phyloP scores from a whole-genome alignment of 2,329 filamentous ascomycete genomes.

The Aspergillus thermomutatus region DNA sequence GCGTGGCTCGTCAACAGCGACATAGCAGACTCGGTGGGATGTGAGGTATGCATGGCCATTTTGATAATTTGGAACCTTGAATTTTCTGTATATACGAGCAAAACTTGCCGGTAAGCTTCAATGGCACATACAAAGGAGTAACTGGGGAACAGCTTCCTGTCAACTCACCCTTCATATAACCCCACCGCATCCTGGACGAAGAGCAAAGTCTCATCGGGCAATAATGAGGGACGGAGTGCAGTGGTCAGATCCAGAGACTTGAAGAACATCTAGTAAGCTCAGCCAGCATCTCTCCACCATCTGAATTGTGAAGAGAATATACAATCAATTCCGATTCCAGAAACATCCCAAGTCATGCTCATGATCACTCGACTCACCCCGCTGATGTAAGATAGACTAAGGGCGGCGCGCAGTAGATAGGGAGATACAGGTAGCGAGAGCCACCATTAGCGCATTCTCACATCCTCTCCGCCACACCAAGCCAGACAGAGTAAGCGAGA shows the following conservation, averaged over 20 bases:
- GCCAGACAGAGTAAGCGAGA: background rate
- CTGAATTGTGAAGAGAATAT: slow-evolving; percentile 9
- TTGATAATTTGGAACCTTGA: slow-evolving; percentile 89
- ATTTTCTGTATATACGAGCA: slow-evolving; percentile 62
- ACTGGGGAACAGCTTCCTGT: slow-evolving; percentile 7
- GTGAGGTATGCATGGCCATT: slow-evolving; percentile 96
- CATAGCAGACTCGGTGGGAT: slow-evolving; percentile 91
- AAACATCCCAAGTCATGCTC: background rate
- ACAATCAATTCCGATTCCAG: background rate
- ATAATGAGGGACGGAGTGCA: slow-evolving; percentile 85
- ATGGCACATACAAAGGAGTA: background rate
- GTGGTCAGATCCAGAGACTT: slow-evolving; percentile 94
- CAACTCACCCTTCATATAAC: slow-evolving; percentile 86
- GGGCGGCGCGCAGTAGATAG: background rate
- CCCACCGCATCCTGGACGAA: slow-evolving; percentile 98
- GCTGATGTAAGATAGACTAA: background rate
- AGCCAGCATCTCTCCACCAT: slow-evolving; percentile 19
- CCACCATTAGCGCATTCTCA: background rate
- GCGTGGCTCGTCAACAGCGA: slow-evolving; percentile 81
- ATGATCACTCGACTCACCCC: background rate
- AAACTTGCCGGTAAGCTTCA: slow-evolving; percentile 18
- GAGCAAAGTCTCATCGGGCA: slow-evolving; percentile 88
- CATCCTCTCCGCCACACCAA: background rate
- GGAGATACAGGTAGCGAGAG: background rate
- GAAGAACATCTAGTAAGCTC: slow-evolving; percentile 82